Evolutionary conservation across 108 stramenopile species (phyloP), one percentile per base, ranked within the genome.

Genomic region (Conticribra guillardii): DNA sequence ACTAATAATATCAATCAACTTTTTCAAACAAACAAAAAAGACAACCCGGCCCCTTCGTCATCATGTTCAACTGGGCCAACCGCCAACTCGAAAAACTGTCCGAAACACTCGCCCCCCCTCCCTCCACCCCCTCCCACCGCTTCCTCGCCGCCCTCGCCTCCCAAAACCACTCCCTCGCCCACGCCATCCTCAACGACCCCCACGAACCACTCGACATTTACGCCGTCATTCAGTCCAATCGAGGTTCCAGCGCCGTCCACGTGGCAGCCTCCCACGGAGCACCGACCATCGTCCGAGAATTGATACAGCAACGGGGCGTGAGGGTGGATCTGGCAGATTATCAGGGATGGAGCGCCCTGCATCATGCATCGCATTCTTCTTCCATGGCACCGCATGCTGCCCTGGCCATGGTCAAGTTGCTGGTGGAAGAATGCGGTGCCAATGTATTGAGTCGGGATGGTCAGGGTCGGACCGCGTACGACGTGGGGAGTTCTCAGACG

Each of bases 61-160:
- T 60, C 47, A 69, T 94, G 90, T 88, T 94, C 53, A 32, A 56
- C 64, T 94, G 93, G 93, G 93, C 89, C 31, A 85, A 80, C 49
- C 32, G 69, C 0, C 83, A 88, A 61, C 82, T 94, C 44, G 86
- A 88, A 34, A 68, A 80, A 48, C 58, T 94, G 9, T 80, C 86
- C 17, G 84, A 89, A 67, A 80, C 87, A 14, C 89, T 94, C 34
- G 93, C 93, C 32, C 93, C 93, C 21, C 93, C 90, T 28, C 90
- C 93, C 28, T 80, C 82, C 49, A 73, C 77, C 5, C 72, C 81
- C 9, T 23, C 69, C 19, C 73, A 76, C 28, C 73, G 70, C 29
- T 83, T 76, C 63, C 64, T 79, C 48, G 32, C 69, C 15, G 82
- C 82, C 17, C 58, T 78, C 48, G 56, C 61, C 31, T 64, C 69